Conservation (phyloP, 768 basidiomycete species). For the Tulasnella calospora region DNA sequence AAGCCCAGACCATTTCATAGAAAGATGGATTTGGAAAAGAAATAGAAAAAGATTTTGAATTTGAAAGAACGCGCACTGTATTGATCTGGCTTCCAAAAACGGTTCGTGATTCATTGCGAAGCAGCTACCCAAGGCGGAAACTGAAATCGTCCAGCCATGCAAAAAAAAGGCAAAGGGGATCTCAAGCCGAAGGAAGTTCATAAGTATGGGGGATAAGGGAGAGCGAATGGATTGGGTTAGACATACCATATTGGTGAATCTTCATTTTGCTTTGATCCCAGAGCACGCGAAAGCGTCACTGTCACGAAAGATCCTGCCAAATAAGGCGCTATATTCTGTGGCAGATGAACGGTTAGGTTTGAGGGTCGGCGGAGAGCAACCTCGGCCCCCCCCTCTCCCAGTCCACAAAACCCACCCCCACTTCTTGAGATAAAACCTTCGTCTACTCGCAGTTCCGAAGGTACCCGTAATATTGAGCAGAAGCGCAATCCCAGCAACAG, state of each 20-base stretch:
- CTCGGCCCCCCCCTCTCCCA: neutral
- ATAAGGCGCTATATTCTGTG: neutral
- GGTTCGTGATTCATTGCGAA: conserved; percentile 72
- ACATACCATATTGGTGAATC: conserved; percentile 67
- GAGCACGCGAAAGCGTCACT: conserved; percentile 42
- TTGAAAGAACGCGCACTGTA: conserved; percentile 16
- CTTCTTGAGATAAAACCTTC: neutral
- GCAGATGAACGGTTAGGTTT: neutral
- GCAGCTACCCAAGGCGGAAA: conserved; percentile 67
- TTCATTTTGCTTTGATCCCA: conserved; percentile 71
- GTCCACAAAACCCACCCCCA: too few species aligned
- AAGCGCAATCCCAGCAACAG: conserved; percentile 64
- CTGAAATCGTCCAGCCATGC: conserved; percentile 70
- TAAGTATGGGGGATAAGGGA: neutral
- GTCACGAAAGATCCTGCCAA: neutral
- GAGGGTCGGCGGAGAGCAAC: too few species aligned
- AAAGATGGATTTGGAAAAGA: too few species aligned
- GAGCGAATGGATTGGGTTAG: conserved; percentile 9
- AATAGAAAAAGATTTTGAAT: neutral
- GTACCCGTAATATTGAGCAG: conserved; percentile 73
- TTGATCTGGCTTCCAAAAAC: conserved; percentile 53
- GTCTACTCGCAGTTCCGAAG: conserved; percentile 55
- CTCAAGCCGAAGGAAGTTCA: conserved; percentile 36
- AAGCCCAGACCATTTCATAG: too few species aligned
- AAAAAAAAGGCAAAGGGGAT: conserved; percentile 64